These are phyloP conservation scores for Mycena citricolor DNA, from an alignment of 1,284 basidiomycete genomes.

Conservation along the genomic window DNA sequence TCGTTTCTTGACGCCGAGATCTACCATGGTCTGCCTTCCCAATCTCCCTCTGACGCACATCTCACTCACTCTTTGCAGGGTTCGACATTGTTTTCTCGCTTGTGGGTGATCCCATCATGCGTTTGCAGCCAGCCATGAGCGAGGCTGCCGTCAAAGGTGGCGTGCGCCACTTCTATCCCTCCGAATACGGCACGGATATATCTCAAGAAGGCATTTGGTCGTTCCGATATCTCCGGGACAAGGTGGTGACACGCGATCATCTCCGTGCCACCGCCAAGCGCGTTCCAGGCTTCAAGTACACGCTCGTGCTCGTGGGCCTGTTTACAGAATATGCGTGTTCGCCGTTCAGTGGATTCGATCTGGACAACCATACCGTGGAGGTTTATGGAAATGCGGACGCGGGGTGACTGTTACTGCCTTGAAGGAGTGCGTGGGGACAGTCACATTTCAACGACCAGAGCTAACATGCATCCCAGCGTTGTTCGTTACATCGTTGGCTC, in stretches of 20 bases:
- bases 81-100: constrained; percentile 6
- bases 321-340: background rate
- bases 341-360: background rate
- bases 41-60: background rate
- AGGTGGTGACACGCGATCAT: constrained; percentile 1
- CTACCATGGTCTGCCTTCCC: background rate
- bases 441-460: background rate
- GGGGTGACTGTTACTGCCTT: background rate
- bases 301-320: background rate
- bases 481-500: constrained; percentile 1
- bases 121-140: constrained; percentile 5
- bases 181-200: constrained; percentile 4
- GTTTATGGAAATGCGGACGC: constrained; percentile 2
- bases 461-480: background rate
- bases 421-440: background rate
- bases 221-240: constrained; percentile 5
- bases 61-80: background rate
- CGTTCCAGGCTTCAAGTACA: constrained; percentile 2
- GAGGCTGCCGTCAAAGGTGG: constrained; percentile 3
- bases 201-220: background rate
- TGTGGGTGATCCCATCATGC: background rate
- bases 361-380: constrained; percentile 1
- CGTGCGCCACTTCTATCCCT: constrained; percentile 6
- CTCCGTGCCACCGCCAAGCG: background rate
- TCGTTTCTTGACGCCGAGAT: background rate